Base-by-base conservation (phyloP, 441 rosid genomes). In the Daphne laureola region DNA sequence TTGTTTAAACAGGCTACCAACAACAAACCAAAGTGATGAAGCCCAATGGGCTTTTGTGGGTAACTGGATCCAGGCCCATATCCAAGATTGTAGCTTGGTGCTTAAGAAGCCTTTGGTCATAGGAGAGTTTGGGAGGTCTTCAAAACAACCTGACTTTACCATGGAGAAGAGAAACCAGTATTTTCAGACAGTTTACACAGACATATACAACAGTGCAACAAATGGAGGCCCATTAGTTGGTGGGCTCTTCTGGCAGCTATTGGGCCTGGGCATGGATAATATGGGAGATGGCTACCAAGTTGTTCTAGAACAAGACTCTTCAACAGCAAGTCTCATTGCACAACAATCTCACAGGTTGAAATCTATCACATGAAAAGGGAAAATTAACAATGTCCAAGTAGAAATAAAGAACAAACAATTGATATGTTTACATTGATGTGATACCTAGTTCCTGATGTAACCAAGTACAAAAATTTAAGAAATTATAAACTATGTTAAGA, bases 291-390 rank as follows among this genome's bases (percentile, higher is more conserved):
- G 79, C 5, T 82, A 75, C 59, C 76, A 75, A 53, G 77, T 82
- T 31, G 45, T 79, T 14, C 47, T 79, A 49, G 69, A 74, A 54
- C 64, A 67, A 35, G 68, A 67, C 63, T 80, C 84, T 42, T 78
- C 92, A 0, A 88, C 87, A 38, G 78, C 94, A 38, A 51, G n/a
- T n/a, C 14, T 83, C 57, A 76, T 85, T 43, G 66, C 75, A 4
- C 65, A 52, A 27, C 91, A 87, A 41, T 87, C 94, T 54, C 67
- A 48, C 47, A 78, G 63, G 67, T 63, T 86, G 0, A 45, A 68
- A 61, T 54, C 71, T 59, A 42, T 63, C 57, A 7, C 44, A 43
- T 43, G 14, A 63, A 25, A 36, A 17, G 17, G 3, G 26, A 8
- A 15, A 31, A 27, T 27, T 27, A n/a, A 2, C 25, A 21, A 0